A percentile compares a stretch with the other conserved stretches of the same genome.
These are phyloP conservation scores for Zasmidium citrigriseum DNA, from an alignment of 2,329 filamentous ascomycete species.

Conservation along the genomic window DNA sequence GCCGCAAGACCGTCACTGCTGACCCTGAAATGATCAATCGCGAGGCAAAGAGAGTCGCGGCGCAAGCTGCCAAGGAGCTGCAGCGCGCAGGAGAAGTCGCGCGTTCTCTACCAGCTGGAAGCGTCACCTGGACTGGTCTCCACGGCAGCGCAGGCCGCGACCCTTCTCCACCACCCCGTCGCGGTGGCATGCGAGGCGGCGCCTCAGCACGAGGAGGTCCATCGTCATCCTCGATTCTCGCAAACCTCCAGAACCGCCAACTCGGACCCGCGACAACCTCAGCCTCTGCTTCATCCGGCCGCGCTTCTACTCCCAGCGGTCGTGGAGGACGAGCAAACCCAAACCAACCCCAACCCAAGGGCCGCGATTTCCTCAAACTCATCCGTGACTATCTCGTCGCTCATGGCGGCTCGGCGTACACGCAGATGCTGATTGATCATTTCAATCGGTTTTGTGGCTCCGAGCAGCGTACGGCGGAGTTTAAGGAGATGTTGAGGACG, in stretches of 20 bases:
- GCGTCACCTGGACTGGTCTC: slow-evolving; percentile 90
- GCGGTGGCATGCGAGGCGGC: slow-evolving; percentile 41
- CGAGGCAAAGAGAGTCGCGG: slow-evolving; percentile 78
- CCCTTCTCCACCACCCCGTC: slow-evolving; percentile 52
- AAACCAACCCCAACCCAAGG: slow-evolving; percentile 35
- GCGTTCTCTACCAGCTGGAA: slow-evolving; percentile 72
- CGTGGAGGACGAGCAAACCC: slow-evolving; percentile 5
- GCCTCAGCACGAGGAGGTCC: slow-evolving; percentile 40
- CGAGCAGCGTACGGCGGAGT: slow-evolving; percentile 69
- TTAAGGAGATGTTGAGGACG: slow-evolving; percentile 75
- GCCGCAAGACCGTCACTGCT: slow-evolving; percentile 65
- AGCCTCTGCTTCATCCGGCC: slow-evolving; percentile 33
- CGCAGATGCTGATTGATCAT: slow-evolving; percentile 84
- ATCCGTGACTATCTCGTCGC: slow-evolving; percentile 77
- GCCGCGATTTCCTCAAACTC: slow-evolving; percentile 47
- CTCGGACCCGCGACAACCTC: slow-evolving; percentile 27
- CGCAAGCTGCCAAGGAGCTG: slow-evolving; percentile 74
- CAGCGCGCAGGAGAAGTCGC: slow-evolving; percentile 73
- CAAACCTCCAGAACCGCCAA: slow-evolving; percentile 46
- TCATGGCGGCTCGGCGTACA: slow-evolving; percentile 77
- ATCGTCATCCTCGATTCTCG: slow-evolving; percentile 44
- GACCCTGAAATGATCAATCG: slow-evolving; percentile 77
- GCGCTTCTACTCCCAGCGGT: slow-evolving; percentile 24
- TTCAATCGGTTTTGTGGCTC: slow-evolving; percentile 80
- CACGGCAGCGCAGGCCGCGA: slow-evolving; percentile 76